Evolutionary conservation across 2,329 filamentous ascomycete genomes (phyloP), one percentile per base, ranked within the genome.

Genomic region (Pseudogymnoascus sp.): DNA sequence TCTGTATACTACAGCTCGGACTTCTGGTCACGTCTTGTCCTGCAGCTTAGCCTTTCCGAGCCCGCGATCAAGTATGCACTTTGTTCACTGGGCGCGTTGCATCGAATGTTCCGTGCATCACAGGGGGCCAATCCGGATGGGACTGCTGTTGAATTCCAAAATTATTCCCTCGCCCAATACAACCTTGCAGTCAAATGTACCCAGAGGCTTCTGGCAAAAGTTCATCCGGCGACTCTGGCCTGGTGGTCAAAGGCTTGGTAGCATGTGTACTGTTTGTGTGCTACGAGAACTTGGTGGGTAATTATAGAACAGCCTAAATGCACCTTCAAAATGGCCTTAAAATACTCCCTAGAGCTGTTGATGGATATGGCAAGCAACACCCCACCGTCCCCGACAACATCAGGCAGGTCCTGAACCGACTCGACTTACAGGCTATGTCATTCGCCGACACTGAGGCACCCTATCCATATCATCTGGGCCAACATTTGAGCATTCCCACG

Each of bases 241-340:
- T 31, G 60, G 11, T 48, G 6, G 11, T 48, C 34, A 36, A 39
- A 7, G 61, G 36, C 19, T 64, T 69, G 10, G 65, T 69, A 11
- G 65, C 65, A 25, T 69, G 67, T 28, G 62, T 66, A n/a, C 63
- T 69, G 19, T 69, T 68, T 28, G 64, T 67, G 10, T 69, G 67
- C 62, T 68, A 65, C 43, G 67, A 69, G 31, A 66, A 65, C 25
- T 63, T 66, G 21, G 63, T 62, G 4, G 64, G 64, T 7, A 64
- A 68, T 41, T 64, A 39, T 16, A 25, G 21, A 36, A 23, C 14
- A 61, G 25, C 16, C 7, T 34, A 66, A 3, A 62, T 68, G 60
- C 66, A 68, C 62, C 51, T 68, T 8, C 66, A 65, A 41, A 65
- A 66, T 64, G 66, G 66, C n/a, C 60, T 68, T 7, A 60, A 62